Evolutionary conservation across 352 stramenopile genomes (phyloP), one percentile per base, ranked within the genome.

Genomic region (Saprolegnia parasitica): DNA sequence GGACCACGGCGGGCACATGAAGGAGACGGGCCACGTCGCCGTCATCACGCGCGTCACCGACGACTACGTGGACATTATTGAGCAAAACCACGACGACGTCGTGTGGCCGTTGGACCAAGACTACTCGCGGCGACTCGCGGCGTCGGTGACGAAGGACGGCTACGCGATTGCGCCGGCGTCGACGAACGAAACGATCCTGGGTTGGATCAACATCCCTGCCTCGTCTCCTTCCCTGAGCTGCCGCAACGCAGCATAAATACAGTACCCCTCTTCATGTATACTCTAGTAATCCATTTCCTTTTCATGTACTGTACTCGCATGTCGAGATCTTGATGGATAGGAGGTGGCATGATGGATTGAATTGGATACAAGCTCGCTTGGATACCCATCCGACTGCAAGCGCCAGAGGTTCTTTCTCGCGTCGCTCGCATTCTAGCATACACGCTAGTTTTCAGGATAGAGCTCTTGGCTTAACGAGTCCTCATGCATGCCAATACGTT

Each of bases 21-120:
- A 56, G 21, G 40, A 26, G 24, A 67, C 60, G 20, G 60, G 60
- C 42, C 60, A 67, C 46, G 60, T 67, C 18, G 60, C 60, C 16
- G 60, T 67, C 18, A 46, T 67, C 46, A 24, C 56, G 20, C 24
- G 24, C 3, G 60, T 55, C 16, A 21, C n/a, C 11, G 23, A 56
- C 46, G 56, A 16, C 10, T 49, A 26, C 26, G 60, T 67, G 11
- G 32, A 67, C 26, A 67, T 67, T 40, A 46, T 67, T 10, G 60
- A 67, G 23, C 60, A 67, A 57, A 67, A 67, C 46, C 18, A 54
- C 10, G n/a, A 54, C 24, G 24, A 67, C 24, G 11, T 5, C 11
- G n/a, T 55, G 8, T 67, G 60, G 60, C 35, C 20, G 6, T 24
- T n/a, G 4, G 32, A 32, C 21, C 60, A 67, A 29, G 20, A 56